Percentiles rank a stretch among this genome's conserved stretches.
Conservation (phyloP, 2,329 filamentous ascomycete genomes). For the Fusarium sp. region DNA sequence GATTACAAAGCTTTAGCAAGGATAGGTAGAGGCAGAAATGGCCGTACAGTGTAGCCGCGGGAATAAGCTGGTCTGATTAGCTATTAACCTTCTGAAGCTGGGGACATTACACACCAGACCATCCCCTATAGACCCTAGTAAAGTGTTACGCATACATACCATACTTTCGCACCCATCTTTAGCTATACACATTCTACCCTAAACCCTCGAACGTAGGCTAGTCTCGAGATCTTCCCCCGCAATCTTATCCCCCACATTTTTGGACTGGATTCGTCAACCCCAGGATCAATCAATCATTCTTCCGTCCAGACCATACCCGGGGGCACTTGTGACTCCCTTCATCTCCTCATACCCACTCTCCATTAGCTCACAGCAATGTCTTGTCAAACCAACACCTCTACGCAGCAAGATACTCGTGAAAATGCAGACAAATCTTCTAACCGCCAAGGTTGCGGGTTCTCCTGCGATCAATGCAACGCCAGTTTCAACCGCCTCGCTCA, state of each 20-base stretch:
- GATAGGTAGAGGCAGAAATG: background rate
- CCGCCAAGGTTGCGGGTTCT: background rate
- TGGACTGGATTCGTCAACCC: background rate
- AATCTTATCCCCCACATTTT: background rate
- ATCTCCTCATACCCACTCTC: background rate
- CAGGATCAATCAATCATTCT: background rate
- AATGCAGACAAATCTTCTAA: background rate
- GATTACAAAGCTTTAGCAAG: background rate
- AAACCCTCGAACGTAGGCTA: background rate
- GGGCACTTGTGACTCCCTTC: background rate
- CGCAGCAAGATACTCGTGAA: background rate
- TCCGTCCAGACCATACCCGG: background rate
- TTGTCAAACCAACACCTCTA: background rate
- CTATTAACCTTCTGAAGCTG: background rate
- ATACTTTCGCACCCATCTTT: background rate
- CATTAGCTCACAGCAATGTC: background rate
- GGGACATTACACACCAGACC: background rate
- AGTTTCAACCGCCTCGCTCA: conserved; percentile 1
- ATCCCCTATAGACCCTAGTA: background rate
- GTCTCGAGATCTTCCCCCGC: background rate
- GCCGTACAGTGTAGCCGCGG: background rate
- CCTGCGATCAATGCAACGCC: background rate
- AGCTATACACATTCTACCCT: background rate
- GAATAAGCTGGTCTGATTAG: background rate
- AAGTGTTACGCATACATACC: background rate